phyloP scores from a whole-genome alignment of 352 stramenopile genomes.

The Globisporangium spinosum region DNA sequence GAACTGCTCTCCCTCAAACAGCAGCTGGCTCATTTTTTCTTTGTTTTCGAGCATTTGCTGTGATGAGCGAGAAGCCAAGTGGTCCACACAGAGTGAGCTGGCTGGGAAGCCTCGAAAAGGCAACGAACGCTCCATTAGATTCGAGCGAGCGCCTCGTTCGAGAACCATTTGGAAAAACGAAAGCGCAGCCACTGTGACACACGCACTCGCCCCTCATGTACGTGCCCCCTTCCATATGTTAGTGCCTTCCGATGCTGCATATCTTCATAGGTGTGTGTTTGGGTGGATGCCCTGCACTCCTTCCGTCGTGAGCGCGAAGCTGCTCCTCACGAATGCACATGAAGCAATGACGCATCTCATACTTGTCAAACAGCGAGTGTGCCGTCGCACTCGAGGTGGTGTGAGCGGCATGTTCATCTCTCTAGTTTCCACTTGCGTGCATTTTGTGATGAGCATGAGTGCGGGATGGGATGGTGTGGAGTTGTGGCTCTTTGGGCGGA shows the following conservation, averaged over 20 bases:
- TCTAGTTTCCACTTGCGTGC: not conserved
- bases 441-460: not conserved
- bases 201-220: not conserved
- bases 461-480: not conserved
- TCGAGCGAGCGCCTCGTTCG: conserved; percentile 2
- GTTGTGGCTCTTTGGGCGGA: not conserved
- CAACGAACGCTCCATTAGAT: not conserved
- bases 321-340: not conserved
- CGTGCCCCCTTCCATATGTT: not conserved
- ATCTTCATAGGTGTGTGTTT: too few species aligned
- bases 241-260: too few species aligned
- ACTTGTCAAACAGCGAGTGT: not conserved
- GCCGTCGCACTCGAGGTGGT: not conserved
- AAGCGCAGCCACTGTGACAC: not conserved
- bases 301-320: too few species aligned
- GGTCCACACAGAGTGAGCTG: too few species aligned
- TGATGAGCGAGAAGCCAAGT: too few species aligned
- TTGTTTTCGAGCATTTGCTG: not conserved
- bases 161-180: conserved; percentile 10
- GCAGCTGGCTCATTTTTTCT: not conserved
- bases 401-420: not conserved
- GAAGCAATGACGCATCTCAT: not conserved
- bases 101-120: not conserved
- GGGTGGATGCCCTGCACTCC: too few species aligned
- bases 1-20: not conserved